A percentile compares a stretch with the other conserved stretches of the same genome.
These are phyloP conservation scores for Dryas octopetala DNA, from an alignment of 306 rosid species.

Conservation along the genomic window DNA sequence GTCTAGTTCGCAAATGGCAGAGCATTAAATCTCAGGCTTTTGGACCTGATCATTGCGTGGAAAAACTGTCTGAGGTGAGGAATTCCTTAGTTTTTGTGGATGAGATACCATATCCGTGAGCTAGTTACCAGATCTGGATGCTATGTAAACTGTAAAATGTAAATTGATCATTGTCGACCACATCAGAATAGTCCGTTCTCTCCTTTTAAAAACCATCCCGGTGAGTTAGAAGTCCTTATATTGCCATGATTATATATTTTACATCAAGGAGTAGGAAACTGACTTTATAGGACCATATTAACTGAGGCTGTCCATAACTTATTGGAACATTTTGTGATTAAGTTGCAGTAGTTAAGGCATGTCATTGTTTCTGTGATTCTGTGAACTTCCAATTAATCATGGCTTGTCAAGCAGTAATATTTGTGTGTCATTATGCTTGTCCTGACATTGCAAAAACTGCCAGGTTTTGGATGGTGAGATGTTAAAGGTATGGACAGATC, in stretches of 20 bases:
- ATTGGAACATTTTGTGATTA: not conserved
- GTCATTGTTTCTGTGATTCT: not conserved
- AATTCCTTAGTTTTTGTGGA: slow-evolving; percentile 12
- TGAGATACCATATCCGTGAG: slow-evolving; percentile 9
- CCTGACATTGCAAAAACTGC: slow-evolving; percentile 26
- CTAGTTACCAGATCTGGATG: not conserved
- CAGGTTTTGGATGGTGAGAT: slow-evolving; percentile 93
- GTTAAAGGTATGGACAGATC: slow-evolving; percentile 93
- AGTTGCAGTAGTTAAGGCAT: not conserved
- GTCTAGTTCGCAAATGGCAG: slow-evolving; percentile 89
- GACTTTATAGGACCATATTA: not conserved
- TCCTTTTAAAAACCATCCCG: not conserved
- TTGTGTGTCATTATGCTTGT: slow-evolving; percentile 6
- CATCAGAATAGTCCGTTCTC: not conserved
- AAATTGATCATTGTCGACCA: not conserved
- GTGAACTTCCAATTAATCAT: not conserved
- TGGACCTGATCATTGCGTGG: slow-evolving; percentile 74
- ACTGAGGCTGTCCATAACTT: not conserved
- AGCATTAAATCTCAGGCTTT: slow-evolving; percentile 79
- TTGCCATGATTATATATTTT: not conserved
- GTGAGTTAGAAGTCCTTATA: too few relatives aligned
- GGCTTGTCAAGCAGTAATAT: not conserved
- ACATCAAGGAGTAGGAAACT: not conserved
- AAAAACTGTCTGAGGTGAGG: slow-evolving; percentile 65
- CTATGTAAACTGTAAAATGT: not conserved